Conservation (phyloP, 495 filamentous ascomycete genomes). For the Aspergillus avenaceus region DNA sequence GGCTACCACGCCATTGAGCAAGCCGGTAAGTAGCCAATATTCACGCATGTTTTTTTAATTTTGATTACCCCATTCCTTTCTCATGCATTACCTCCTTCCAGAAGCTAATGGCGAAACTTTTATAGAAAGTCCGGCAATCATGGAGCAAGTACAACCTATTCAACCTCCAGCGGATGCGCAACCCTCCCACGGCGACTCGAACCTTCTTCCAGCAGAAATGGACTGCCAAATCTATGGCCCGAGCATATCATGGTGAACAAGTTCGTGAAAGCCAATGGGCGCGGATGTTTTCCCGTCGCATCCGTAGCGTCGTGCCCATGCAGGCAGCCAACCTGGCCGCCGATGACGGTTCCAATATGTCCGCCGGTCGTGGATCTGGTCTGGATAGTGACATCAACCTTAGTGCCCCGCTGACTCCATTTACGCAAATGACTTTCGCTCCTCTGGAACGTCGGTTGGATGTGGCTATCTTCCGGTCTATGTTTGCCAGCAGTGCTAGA, state of each 20-base stretch:
- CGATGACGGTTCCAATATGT: slow-evolving; percentile 74
- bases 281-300: slow-evolving; percentile 78
- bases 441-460: slow-evolving; percentile 88
- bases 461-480: slow-evolving; percentile 81
- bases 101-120: slow-evolving; percentile 5
- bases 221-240: slow-evolving; percentile 73
- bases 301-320: slow-evolving; percentile 83
- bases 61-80: no score
- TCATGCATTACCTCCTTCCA: neutral
- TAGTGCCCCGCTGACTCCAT: slow-evolving; percentile 54
- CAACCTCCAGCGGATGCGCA: slow-evolving; percentile 74
- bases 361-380: slow-evolving; percentile 79
- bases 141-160: slow-evolving; percentile 98
- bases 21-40: slow-evolving; percentile 44
- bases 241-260: slow-evolving; percentile 91
- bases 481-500: slow-evolving; percentile 92
- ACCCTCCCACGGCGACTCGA: no score
- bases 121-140: slow-evolving; percentile 87
- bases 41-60: no score
- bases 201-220: slow-evolving; percentile 99
- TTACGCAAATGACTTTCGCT: slow-evolving; percentile 89
- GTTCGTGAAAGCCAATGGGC: slow-evolving; percentile 86
- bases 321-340: slow-evolving; percentile 67
- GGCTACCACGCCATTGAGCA: slow-evolving; percentile 41
- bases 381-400: slow-evolving; percentile 24